Conservation (phyloP, 768 basidiomycete genomes). For the Brasilioporus rufonigricans region DNA sequence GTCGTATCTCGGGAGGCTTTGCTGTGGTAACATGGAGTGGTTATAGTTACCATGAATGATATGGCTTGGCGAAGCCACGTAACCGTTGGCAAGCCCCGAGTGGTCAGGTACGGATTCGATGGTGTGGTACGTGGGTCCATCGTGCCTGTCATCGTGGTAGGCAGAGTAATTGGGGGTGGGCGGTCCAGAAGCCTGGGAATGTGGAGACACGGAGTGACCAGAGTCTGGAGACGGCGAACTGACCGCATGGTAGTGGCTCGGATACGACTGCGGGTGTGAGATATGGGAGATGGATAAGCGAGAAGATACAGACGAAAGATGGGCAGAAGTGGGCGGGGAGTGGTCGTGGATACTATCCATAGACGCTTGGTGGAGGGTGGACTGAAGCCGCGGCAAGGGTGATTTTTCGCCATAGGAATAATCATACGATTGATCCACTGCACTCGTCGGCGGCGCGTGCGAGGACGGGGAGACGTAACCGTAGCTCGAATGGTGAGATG, state of each 20-base stretch:
- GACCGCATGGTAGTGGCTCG: slow-evolving; percentile 34
- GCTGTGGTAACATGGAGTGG: slow-evolving; percentile 21
- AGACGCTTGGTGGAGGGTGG: slow-evolving; percentile 28
- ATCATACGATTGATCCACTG: slow-evolving; percentile 29
- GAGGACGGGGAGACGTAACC: slow-evolving; percentile 27
- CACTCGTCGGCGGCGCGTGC: slow-evolving; percentile 20
- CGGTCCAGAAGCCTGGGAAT: slow-evolving; percentile 32
- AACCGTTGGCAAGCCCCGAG: slow-evolving; percentile 30
- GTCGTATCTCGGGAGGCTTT: slow-evolving; percentile 37
- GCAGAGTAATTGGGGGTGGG: slow-evolving; percentile 39
- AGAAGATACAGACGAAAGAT: slow-evolving; percentile 41
- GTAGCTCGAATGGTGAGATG: slow-evolving; percentile 33
- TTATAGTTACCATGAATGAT: slow-evolving; percentile 26
- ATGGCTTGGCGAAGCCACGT: slow-evolving; percentile 31
- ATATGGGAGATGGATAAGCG: slow-evolving; percentile 61
- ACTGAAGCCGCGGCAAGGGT: slow-evolving; percentile 29
- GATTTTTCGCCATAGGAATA: slow-evolving; percentile 33
- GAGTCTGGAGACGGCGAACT: slow-evolving; percentile 51
- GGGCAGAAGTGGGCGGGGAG: slow-evolving; percentile 31
- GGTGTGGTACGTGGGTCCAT: slow-evolving; percentile 39
- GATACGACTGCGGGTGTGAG: slow-evolving; percentile 50
- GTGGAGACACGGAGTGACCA: slow-evolving; percentile 44
- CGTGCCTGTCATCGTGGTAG: slow-evolving; percentile 44
- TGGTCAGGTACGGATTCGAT: slow-evolving; percentile 33
- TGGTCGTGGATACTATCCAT: slow-evolving; percentile 29